phyloP scores from a whole-genome alignment of 345 rosid species.

The Melaleuca alternifolia region DNA sequence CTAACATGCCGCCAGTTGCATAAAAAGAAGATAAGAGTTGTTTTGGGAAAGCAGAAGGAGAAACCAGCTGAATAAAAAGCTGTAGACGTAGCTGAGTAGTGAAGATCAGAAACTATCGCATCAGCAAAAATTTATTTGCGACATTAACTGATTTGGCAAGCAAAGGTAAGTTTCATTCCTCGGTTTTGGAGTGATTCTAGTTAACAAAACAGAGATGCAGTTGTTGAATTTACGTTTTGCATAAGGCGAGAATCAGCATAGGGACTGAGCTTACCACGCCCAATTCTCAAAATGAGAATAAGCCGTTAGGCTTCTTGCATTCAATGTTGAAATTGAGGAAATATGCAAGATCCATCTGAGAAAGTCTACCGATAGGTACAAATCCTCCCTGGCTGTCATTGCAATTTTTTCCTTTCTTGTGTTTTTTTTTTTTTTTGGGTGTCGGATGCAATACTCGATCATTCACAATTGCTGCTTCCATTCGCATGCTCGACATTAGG shows the following conservation, averaged over 20 bases:
- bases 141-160: not conserved
- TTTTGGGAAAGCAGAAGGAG: not conserved
- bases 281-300: not conserved
- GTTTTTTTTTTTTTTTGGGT: not conserved
- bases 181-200: not conserved
- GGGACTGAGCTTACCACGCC: not conserved
- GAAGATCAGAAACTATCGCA: not conserved
- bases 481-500: not conserved
- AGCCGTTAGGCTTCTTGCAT: not conserved
- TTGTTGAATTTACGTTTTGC: not conserved
- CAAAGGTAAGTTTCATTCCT: not conserved
- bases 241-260: not conserved
- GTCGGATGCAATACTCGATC: not conserved
- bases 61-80: not conserved
- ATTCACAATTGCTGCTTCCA: not conserved
- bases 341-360: not conserved
- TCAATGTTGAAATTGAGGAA: not conserved
- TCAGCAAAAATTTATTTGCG: not conserved
- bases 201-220: not conserved
- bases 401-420: not conserved
- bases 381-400: not conserved
- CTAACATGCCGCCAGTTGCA: not conserved
- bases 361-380: not conserved
- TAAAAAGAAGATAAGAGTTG: not conserved
- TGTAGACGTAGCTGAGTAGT: not conserved